These are phyloP conservation scores for Termitomyces sp. DNA, from an alignment of 768 basidiomycete genomes.

Conservation along the genomic window DNA sequence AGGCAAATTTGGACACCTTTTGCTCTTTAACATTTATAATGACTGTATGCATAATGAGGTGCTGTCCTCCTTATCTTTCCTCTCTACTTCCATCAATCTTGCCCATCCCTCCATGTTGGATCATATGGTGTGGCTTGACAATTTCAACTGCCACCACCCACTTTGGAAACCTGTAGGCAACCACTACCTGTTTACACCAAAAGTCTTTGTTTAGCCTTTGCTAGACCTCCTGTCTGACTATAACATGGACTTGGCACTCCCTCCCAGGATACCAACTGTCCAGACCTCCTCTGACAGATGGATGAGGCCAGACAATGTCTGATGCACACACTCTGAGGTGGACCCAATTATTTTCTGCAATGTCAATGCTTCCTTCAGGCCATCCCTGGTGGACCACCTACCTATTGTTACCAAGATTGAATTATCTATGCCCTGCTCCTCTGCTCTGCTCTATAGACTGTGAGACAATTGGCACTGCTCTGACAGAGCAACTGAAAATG, in stretches of 20 bases:
- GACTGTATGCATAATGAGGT: slow-evolving; percentile 11
- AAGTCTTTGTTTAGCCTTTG: neutral
- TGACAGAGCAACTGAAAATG: no score
- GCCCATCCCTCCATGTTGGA: neutral
- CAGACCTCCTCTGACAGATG: neutral
- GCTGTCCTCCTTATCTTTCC: neutral
- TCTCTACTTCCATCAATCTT: neutral
- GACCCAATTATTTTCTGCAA: neutral
- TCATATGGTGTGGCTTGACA: neutral
- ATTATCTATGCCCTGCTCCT: no score
- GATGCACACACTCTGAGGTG: neutral
- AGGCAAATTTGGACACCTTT: neutral
- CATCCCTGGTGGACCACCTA: no score
- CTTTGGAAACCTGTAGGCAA: no score
- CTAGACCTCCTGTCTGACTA: neutral
- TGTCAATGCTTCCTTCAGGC: no score
- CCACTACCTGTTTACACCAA: neutral
- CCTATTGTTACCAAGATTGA: no score
- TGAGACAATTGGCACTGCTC: no score
- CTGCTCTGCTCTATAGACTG: no score
- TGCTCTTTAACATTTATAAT: slow-evolving; percentile 8
- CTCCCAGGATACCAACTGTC: neutral
- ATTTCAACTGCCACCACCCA: slow-evolving; percentile 3
- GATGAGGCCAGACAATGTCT: neutral
- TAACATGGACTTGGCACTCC: neutral